Percentiles rank a stretch among this genome's conserved stretches.
These are phyloP conservation scores for Phoma sp. DNA, from an alignment of 2,329 filamentous ascomycete species.

Conservation along the genomic window DNA sequence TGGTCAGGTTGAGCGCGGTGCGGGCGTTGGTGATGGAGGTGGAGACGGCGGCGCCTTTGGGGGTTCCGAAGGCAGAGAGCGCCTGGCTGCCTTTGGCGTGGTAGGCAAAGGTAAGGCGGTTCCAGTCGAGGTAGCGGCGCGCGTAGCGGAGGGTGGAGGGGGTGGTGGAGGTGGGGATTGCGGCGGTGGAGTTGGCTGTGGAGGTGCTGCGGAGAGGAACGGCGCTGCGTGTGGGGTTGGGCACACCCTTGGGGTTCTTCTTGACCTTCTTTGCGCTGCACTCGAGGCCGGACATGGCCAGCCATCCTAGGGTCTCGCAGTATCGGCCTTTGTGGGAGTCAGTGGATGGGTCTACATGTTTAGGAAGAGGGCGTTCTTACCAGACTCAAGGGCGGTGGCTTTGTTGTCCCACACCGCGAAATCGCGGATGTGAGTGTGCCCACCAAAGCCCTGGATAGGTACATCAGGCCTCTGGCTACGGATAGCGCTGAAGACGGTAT, in stretches of 20 bases:
- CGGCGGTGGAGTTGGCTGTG: constrained; percentile 31
- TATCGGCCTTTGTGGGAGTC: constrained; percentile 55
- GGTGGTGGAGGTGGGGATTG: constrained; percentile 42
- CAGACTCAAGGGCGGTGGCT: constrained; percentile 67
- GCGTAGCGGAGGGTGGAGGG: constrained; percentile 55
- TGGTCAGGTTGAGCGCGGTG: constrained; percentile 60
- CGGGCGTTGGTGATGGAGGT: constrained; percentile 59
- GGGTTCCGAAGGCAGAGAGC: constrained; percentile 55
- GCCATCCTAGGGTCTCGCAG: constrained; percentile 71
- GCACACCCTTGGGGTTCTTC: constrained; percentile 49
- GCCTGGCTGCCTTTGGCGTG: constrained; percentile 61
- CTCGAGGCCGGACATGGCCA: constrained; percentile 67
- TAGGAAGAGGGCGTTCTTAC: constrained; percentile 18
- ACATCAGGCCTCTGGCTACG: constrained; percentile 61
- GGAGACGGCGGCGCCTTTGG: constrained; percentile 55
- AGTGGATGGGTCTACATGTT: neutral
- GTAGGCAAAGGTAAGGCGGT: constrained; percentile 68
- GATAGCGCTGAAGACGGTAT: constrained; percentile 64
- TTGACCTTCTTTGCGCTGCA: constrained; percentile 53
- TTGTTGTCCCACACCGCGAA: constrained; percentile 68
- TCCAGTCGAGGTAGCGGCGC: constrained; percentile 72
- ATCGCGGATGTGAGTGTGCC: constrained; percentile 69
- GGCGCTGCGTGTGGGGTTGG: constrained; percentile 50
- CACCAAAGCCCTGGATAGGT: constrained; percentile 70
- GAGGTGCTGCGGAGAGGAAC: constrained; percentile 36